These are phyloP conservation scores for Zoysia japonica DNA, from an alignment of 176 grass and related monocot species.

Conservation along the genomic window DNA sequence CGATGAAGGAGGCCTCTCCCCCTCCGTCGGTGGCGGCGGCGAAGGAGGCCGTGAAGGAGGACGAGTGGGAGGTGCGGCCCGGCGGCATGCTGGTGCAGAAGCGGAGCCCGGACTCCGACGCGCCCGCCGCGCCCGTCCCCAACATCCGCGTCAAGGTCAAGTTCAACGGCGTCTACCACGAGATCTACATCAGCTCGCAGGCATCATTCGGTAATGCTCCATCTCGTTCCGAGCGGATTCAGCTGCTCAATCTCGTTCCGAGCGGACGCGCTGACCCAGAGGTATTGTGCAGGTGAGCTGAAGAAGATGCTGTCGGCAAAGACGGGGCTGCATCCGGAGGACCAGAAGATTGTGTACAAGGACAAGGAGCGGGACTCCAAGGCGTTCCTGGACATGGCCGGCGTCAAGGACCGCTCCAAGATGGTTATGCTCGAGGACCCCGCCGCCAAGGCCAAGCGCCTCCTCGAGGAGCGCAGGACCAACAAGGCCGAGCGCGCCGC, in stretches of 20 bases:
- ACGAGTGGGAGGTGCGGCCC: slow-evolving; percentile 83
- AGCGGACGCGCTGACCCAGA: not conserved
- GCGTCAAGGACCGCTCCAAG: slow-evolving; percentile 92
- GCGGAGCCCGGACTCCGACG: slow-evolving; percentile 55
- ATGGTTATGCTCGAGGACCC: slow-evolving; percentile 78
- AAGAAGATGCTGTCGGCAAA: slow-evolving; percentile 74
- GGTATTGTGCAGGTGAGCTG: slow-evolving; percentile 64
- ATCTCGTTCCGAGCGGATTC: not conserved
- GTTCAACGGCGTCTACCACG: slow-evolving; percentile 71
- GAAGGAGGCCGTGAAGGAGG: slow-evolving; percentile 40
- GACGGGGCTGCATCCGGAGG: slow-evolving; percentile 82
- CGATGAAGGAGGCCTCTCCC: slow-evolving; percentile 59
- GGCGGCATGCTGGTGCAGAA: slow-evolving; percentile 97
- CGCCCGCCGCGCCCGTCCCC: slow-evolving; percentile 54
- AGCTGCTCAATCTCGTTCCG: not conserved
- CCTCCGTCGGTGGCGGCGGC: not conserved
- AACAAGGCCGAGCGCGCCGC: slow-evolving; percentile 70
- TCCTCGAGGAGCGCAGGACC: slow-evolving; percentile 67
- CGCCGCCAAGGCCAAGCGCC: slow-evolving; percentile 69
- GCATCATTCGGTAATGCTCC: slow-evolving; percentile 80
- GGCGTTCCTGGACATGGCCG: slow-evolving; percentile 73
- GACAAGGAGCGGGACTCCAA: slow-evolving; percentile 84
- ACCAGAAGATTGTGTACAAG: slow-evolving; percentile 90
- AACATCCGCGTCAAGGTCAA: slow-evolving; percentile 92
- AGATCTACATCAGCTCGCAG: slow-evolving; percentile 93